These are phyloP conservation scores for Penicillium sp. DNA, from an alignment of 2,329 filamentous ascomycete species.

Conservation along the genomic window DNA sequence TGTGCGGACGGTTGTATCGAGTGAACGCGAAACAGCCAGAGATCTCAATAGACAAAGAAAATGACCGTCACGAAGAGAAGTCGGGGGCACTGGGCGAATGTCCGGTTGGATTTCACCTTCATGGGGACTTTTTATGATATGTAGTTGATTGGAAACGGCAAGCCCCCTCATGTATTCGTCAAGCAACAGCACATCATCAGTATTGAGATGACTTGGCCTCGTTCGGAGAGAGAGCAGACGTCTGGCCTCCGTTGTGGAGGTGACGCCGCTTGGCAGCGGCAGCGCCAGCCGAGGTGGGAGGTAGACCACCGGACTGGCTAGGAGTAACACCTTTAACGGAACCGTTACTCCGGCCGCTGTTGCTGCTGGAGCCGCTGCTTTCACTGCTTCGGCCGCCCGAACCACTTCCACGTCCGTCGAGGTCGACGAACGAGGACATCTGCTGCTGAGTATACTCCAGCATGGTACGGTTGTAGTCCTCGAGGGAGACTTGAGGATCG, in stretches of 20 bases:
- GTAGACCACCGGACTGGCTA: constrained; percentile 15
- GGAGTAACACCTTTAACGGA: constrained; percentile 18
- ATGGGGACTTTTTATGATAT: background rate
- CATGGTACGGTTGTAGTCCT: constrained; percentile 41
- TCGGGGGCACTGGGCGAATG: background rate
- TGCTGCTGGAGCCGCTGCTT: constrained; percentile 22
- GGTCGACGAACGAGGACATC: constrained; percentile 34
- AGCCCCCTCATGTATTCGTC: background rate
- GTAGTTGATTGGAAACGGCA: background rate
- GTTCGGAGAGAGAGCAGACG: background rate
- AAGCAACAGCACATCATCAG: background rate
- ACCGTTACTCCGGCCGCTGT: constrained; percentile 24
- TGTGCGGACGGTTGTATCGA: constrained; percentile 17
- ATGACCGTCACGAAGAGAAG: constrained; percentile 1
- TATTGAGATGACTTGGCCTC: constrained; percentile 8
- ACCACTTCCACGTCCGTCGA: constrained; percentile 18
- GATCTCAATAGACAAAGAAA: background rate
- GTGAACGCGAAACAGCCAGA: constrained; percentile 15
- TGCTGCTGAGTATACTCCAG: constrained; percentile 39
- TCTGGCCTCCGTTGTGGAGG: background rate
- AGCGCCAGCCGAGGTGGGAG: constrained; percentile 18
- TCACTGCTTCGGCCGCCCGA: constrained; percentile 28
- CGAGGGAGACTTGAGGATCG: constrained; percentile 31
- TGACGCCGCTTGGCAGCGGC: constrained; percentile 6
- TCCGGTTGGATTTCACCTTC: no score